Base-by-base conservation (phyloP, 805 yeast genomes). In the Kodamaea fukazawae region DNA sequence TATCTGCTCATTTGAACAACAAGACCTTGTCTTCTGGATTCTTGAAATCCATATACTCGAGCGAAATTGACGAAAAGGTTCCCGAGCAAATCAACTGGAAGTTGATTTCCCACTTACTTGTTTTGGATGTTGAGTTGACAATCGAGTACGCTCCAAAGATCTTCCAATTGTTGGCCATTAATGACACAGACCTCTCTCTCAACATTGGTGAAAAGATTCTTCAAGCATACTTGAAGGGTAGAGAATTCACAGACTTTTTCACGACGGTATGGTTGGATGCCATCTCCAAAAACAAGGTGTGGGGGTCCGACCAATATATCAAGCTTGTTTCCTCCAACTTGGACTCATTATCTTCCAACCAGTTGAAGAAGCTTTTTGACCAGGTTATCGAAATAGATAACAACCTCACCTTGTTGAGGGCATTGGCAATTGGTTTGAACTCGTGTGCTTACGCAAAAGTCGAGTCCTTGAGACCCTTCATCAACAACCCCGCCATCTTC, bases 121-220 rank as follows among this genome's bases (percentile, higher is more conserved):
- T 66, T 18, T 65, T 81, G 38, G 83, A 82, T 55, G 65, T 78
- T 3, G 83, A 79, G 41, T 61, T 83, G 37, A 81, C 83, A n/a
- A 60, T 75, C 11, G 57, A 68, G 18, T 67, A 70, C 41, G 51
- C 68, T n/a, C 53, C 57, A 2, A 44, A 53, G 11, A 62, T 75
- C 2, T 48, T 73, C 39, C 43, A 11, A 29, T 3, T 20, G n/a
- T 13, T 26, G 32, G 23, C 40, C 37, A 31, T 33, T 15, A 37
- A n/a, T 17, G 17, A 25, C 26, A 10, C 17, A 13, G 32, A n/a
- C 10, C 34, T 38, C 14, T 28, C 43, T 8, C 39, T 37, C 7
- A 40, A 35, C 1, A 47, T 66, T 2, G 59, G 59, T 4, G 44
- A 39, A n/a, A 61, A 62, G 32, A 38, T 78, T n/a, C 56, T 75